Evolutionary conservation across 2,329 filamentous ascomycete species (phyloP), one percentile per base, ranked within the genome.

Genomic region (Fusarium nodosum): DNA sequence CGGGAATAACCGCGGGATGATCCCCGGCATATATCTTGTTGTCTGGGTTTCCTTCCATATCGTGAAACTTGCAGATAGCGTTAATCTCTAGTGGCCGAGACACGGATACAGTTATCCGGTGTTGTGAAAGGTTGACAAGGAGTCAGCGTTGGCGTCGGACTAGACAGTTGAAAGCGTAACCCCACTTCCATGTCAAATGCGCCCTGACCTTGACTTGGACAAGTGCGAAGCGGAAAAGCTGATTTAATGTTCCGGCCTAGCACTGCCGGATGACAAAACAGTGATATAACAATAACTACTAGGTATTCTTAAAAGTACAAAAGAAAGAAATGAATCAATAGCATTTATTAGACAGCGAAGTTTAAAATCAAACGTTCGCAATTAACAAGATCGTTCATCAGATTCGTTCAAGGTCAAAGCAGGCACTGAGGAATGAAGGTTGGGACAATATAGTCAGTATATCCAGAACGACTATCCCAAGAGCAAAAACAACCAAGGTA

Each of bases 21-120:
- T 26, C 9, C 7, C 46, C 36, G 33, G 7, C 13, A 20, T 33
- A 26, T 36, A 11, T 31, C n/a, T 30, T 36, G 30, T 58, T 12
- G 18, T 20, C 34, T 9, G 33, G 16, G 20, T 51, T 34, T 18
- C 15, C 31, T 20, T 34, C 22, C 48, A 51, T 64, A 18, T 11
- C 26, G 16, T 20, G 12, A 9, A 39, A 28, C n/a, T 53, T 5
- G 36, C 3, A 10, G 22, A 30, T 59, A 31, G 22, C 33, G 45
- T 45, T 15, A 50, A 34, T 44, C 18, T 13, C 7, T 44, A 44
- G 22, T 12, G 22, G 41, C 15, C 12, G 44, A 36, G 20, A 26
- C 8, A 26, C 52, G 61, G 61, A 24, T 41, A 41, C 42, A 30
- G 28, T 20, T 64, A 51, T 51, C 60, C 51, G 60, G 22, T 34